Base-by-base conservation (phyloP, 345 rosid genomes). In the Orychophragmus violaceus region DNA sequence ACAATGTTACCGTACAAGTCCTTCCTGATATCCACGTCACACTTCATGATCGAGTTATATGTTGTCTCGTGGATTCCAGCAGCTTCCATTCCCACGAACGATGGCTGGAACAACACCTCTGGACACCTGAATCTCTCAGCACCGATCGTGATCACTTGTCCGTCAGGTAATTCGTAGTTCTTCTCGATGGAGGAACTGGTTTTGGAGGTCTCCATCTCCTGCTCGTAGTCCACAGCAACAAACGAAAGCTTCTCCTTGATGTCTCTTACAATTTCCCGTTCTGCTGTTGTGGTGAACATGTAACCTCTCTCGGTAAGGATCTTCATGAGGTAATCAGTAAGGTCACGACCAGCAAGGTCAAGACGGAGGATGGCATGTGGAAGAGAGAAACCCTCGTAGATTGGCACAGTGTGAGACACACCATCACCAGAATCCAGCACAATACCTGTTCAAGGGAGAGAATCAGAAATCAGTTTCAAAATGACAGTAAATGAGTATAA, bases 191-290 rank as follows among this genome's bases (percentile, higher is more conserved):
- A 78, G 0, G 89, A 84, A 75, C 86, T 84, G 76, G 83, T 82
- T 74, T 80, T 84, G 54, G 89, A 77, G 3, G 86, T 80, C 74
- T 84, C 89, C 27, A 82, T 81, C 60, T 82, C 89, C 76, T 84
- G 86, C 75, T 84, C 89, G 13, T 76, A 84, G 67, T 84, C 86
- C 10, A 84, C 76, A 55, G 89, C 89, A 7, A 84, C 78, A 35
- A 76, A 84, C 4, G 89, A 81, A 8, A 84, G 84, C 74, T 84
- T 84, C 76, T 84, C 95, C 82, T 88, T 88, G 83, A 87, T 82
- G 83, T 87, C 95, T 75, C 95, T 87, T 64, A 87, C 95, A 78
- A 87, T 87, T 85, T 88, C 95, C 78, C 91, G 89, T 33, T 88
- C 95, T 16, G 88, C 88, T 66, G 89, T 82, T 63, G 89, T 84